A percentile compares a stretch with the other conserved stretches of the same genome.
These are phyloP conservation scores for Friedmanniomyces simplex DNA, from an alignment of 495 filamentous ascomycete species.

Conservation along the genomic window DNA sequence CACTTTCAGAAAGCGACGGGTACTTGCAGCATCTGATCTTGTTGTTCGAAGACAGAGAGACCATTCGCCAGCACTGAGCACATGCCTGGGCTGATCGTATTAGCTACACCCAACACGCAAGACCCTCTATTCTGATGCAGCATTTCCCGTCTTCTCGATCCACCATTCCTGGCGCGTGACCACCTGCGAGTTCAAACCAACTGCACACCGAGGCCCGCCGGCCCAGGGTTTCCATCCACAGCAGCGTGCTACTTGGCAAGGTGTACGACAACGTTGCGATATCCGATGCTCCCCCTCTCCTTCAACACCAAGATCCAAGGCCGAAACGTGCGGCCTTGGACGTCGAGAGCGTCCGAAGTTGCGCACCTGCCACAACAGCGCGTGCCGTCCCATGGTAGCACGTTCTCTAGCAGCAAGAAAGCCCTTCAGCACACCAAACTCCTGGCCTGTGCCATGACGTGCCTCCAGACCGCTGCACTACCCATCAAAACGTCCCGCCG, in stretches of 20 bases:
- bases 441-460: neutral
- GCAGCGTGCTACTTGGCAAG: neutral
- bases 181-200: neutral
- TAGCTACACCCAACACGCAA: too few species aligned
- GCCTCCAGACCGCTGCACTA: neutral
- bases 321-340: neutral
- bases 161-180: too few species aligned
- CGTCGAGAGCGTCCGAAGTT: neutral
- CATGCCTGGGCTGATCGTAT: too few species aligned
- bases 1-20: neutral
- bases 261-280: neutral
- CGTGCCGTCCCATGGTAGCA: neutral
- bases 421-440: neutral
- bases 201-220: neutral
- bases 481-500: neutral
- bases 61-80: too few species aligned
- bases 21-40: neutral
- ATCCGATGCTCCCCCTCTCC: too few species aligned
- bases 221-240: neutral
- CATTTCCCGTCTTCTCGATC: too few species aligned
- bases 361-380: neutral
- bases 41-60: neutral
- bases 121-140: too few species aligned
- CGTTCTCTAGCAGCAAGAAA: neutral
- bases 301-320: neutral